Percentiles rank a stretch among this genome's conserved stretches.
Evolutionary conservation across 108 stramenopile genomes (phyloP).

Genomic region (Skeletonema grethae): DNA sequence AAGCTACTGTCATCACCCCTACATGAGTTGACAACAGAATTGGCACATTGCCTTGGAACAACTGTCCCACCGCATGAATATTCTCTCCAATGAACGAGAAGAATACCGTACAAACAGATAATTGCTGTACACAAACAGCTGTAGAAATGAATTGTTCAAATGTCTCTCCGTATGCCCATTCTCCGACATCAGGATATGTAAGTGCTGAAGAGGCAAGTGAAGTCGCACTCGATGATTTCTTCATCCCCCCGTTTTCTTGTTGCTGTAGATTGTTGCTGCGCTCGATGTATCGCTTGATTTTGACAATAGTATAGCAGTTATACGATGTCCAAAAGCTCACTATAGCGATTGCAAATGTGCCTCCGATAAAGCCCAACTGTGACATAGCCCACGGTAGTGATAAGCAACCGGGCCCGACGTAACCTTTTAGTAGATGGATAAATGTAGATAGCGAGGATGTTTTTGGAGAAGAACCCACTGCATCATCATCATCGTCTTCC

Average conservation of each 20-base stretch:
- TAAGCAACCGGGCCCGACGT: slow-evolving; percentile 71
- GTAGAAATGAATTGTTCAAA: slow-evolving; percentile 60
- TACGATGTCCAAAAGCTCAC: slow-evolving; percentile 59
- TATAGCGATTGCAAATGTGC: slow-evolving; percentile 41
- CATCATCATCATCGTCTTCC: neutral
- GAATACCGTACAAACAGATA: slow-evolving; percentile 81
- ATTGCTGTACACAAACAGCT: slow-evolving; percentile 62
- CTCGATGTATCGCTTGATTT: slow-evolving; percentile 62
- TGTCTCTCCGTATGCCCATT: slow-evolving; percentile 63
- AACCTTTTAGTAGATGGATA: slow-evolving; percentile 68
- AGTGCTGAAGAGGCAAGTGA: slow-evolving; percentile 39
- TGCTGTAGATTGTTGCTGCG: neutral
- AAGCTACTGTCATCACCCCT: slow-evolving; percentile 53
- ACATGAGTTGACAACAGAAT: slow-evolving; percentile 25
- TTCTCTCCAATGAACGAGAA: slow-evolving; percentile 76
- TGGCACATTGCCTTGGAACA: slow-evolving; percentile 15
- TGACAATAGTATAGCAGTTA: slow-evolving; percentile 70
- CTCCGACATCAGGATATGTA: slow-evolving; percentile 73
- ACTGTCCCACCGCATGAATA: slow-evolving; percentile 48
- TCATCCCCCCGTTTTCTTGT: slow-evolving; percentile 13
- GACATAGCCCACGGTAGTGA: slow-evolving; percentile 71
- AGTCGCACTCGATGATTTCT: slow-evolving; percentile 15
- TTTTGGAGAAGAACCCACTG: slow-evolving; percentile 4
- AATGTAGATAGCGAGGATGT: slow-evolving; percentile 59
- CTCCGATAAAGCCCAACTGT: slow-evolving; percentile 56